Evolutionary conservation across 768 basidiomycete species (phyloP), one percentile per base, ranked within the genome.

Genomic region (Lentinula detonsa): DNA sequence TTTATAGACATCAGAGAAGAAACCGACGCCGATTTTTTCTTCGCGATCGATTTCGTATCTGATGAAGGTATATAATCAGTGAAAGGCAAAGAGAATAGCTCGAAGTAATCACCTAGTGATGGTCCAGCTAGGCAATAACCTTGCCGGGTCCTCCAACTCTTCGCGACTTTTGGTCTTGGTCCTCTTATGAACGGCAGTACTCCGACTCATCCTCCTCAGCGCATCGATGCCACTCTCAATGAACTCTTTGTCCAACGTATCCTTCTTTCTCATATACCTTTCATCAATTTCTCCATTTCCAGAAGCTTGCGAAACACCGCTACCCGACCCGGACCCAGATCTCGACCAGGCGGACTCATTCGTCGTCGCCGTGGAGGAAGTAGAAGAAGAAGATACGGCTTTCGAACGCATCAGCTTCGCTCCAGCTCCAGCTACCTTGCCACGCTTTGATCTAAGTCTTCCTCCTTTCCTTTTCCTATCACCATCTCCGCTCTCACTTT

Each of bases 1-100:
- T n/a, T 78, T 77, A 71, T 87, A 92, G 6, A 93, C 90, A 59
- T 87, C 83, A 11, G 88, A 88, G 74, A 91, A 90, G 72, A 83
- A 86, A 0, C 91, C 91, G 18, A 84, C 66, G 4, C 90, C 87
- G 61, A 94, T 85, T 69, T 84, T 82, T 60, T 77, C 74, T 40
- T 86, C 86, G 2, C 84, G 81, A 60, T 88, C 86, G 37, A 93
- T 82, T 72, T 95, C 93, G 66, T 88, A 90, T 56, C 84, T 84
- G 52, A 54, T 64, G 55, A 64, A 58, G 1, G 21, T 21, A 16
- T 10, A 23, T 40, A 6, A 42, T 21, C 33, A 35, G 31, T 5
- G 42, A n/a, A 18, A 11, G n/a, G n/a, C 43, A 21, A 9, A 18
- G 23, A 52, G 18, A 56, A 51, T 33, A 21, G 7, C 37, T 39